Evolutionary conservation across 2,329 filamentous ascomycete species (phyloP).

Genomic region (Geoglossum cookeanum): DNA sequence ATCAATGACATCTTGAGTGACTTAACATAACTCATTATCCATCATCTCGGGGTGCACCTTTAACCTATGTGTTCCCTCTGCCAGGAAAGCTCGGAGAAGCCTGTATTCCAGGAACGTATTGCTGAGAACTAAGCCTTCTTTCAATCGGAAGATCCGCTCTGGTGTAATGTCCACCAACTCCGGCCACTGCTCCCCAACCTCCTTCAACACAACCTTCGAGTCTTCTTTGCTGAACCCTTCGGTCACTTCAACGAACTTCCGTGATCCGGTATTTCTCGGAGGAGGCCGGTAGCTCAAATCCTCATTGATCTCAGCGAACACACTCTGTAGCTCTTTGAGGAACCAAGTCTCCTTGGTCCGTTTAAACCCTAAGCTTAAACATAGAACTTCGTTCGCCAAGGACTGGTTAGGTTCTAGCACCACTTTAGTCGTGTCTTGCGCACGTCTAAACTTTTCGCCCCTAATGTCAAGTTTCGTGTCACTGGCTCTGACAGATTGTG

Average conservation of each 20-base stretch:
- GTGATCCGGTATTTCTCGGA: background rate
- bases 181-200: background rate
- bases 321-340: background rate
- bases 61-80: background rate
- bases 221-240: background rate
- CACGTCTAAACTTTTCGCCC: background rate
- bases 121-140: background rate
- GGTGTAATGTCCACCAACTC: background rate
- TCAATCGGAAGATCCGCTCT: background rate
- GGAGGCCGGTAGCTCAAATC: background rate
- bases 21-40: background rate
- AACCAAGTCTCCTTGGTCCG: background rate
- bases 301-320: background rate
- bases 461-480: background rate
- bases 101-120: background rate
- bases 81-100: background rate
- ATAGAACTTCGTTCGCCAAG: background rate
- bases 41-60: background rate
- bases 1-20: background rate
- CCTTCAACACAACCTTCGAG: background rate
- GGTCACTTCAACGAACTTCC: background rate
- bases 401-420: background rate
- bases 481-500: background rate
- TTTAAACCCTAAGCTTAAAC: background rate
- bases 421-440: background rate